Evolutionary conservation across 257 asterid species (phyloP), one percentile per base, ranked within the genome.

Genomic region (Penstemon barbatus): DNA sequence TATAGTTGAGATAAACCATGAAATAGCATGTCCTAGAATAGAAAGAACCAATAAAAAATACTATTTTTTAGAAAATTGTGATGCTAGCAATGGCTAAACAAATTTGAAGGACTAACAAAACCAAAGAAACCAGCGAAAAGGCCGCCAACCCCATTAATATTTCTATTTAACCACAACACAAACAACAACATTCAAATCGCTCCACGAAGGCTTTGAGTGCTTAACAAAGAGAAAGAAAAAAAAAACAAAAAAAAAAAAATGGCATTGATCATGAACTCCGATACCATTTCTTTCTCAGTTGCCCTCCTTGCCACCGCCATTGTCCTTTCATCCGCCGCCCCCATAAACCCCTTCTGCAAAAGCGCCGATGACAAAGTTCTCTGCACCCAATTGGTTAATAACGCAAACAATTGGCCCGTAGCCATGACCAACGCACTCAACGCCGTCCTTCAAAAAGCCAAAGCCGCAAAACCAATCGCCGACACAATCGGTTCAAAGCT

Each of bases 381-480:
- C 36, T 68, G 72, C 65, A 12, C 15, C 15, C 45, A 37, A 11
- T 4, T 68, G 18, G 5, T 43, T 4, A 68, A 68, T 7, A 33
- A 39, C 33, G 64, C 72, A 10, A 5, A 41, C 2, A 59, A 48
- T 12, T 68, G 72, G 72, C 19, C 50, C 3, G 9, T 18, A 3
- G 57, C 57, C 36, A 68, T 68, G 65, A 43, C 56, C n/a, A 68
- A 68, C 44, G 36, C n/a, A 9, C 72, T 68, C 46, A 37, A 45
- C 3, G 5, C 72, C 10, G 61, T 65, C 1, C 63, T 68, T 39
- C 51, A 11, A 38, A 55, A 18, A 46, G 44, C 72, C 12, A 12
- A 56, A 3, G 10, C 39, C 3, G 72, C 37, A 10, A 43, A 68
- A n/a, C 1, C 65, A 1, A 57, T 68, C 18, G 50, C 63, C 8